A percentile compares a stretch with the other conserved stretches of the same genome.
Evolutionary conservation across 768 basidiomycete genomes (phyloP).

Genomic region (Xanthoconium stramineum): DNA sequence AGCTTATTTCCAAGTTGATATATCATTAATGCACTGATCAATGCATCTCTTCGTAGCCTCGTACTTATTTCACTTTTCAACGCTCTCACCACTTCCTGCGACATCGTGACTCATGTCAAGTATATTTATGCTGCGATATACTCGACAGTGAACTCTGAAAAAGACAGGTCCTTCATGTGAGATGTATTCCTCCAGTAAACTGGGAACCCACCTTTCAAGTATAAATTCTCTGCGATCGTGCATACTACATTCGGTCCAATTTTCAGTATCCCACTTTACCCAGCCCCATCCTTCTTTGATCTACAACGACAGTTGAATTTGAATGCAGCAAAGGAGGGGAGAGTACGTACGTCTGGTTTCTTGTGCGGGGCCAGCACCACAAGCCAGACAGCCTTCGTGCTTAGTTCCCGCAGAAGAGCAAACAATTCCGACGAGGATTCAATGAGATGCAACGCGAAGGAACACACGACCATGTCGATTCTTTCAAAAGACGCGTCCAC

Average conservation of each 20-base stretch:
- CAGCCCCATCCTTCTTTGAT: conserved; percentile 69
- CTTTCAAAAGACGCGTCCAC: conserved; percentile 3
- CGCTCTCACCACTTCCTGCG: conserved; percentile 1
- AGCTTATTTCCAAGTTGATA: conserved; percentile 19
- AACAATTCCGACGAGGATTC: conserved; percentile 60
- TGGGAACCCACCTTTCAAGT: conserved; percentile 41
- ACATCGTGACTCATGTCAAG: neutral
- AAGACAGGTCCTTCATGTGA: neutral
- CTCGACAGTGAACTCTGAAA: conserved; percentile 28
- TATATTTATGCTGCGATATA: conserved; percentile 26
- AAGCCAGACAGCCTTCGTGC: conserved; percentile 60
- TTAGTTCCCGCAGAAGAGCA: conserved; percentile 61
- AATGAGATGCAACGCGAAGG: conserved; percentile 72
- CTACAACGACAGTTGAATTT: conserved; percentile 28
- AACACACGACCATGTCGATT: conserved; percentile 66
- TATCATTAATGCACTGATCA: neutral
- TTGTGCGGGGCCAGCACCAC: conserved; percentile 73
- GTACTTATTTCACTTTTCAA: neutral
- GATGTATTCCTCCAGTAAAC: neutral
- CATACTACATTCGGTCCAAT: conserved; percentile 44
- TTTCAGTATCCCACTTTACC: conserved; percentile 55
- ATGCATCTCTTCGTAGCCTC: neutral
- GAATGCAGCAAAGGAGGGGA: neutral
- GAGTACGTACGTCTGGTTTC: conserved; percentile 58
- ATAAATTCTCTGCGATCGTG: conserved; percentile 41